Evolutionary conservation across 768 basidiomycete genomes (phyloP).

Genomic region (Ramaria rubella): DNA sequence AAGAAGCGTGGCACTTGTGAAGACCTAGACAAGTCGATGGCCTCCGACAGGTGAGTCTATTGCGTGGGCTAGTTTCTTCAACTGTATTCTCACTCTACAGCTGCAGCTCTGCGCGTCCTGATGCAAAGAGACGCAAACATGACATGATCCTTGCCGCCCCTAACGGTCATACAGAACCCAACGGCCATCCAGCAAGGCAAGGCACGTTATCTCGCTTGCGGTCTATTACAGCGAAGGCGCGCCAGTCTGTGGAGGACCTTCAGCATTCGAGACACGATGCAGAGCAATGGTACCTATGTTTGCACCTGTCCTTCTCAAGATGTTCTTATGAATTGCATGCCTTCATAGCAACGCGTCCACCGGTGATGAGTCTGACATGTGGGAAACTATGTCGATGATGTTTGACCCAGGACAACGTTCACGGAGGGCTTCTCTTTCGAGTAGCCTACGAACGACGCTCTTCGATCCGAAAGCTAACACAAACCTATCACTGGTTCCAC

Average conservation of each 20-base stretch:
- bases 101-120: background rate
- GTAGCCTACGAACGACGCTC: too few species aligned
- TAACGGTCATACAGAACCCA: too few species aligned
- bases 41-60: background rate
- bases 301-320: background rate
- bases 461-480: too few species aligned
- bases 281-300: background rate
- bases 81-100: background rate
- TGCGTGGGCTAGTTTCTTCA: background rate
- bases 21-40: background rate
- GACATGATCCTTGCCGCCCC: background rate
- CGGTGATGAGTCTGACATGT: background rate
- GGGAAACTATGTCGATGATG: too few species aligned
- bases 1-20: background rate
- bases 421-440: too few species aligned
- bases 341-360: background rate
- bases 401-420: too few species aligned
- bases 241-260: conserved; percentile 9
- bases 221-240: background rate
- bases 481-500: too few species aligned
- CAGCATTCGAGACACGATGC: background rate
- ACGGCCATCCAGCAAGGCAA: background rate
- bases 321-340: background rate
- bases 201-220: background rate
- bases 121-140: conserved; percentile 1